Conservation (phyloP, 257 asterid species). For the Plantago major region DNA sequence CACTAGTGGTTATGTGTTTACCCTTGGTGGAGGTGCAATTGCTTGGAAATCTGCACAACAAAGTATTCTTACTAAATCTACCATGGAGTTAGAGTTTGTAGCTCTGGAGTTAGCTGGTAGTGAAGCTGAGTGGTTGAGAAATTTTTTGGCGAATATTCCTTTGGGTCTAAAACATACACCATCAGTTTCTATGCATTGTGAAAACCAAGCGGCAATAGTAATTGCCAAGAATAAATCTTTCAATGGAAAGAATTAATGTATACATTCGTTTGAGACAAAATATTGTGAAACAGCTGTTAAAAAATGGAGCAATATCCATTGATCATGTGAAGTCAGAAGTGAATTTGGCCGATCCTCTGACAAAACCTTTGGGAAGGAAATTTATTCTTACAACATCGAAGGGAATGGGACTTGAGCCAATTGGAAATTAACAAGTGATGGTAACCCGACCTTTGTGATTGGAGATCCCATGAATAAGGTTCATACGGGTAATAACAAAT, state of each 20-base stretch:
- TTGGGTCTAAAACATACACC: background rate
- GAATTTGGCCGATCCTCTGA: constrained; percentile 4
- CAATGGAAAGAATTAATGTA: background rate
- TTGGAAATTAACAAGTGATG: background rate
- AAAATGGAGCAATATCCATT: background rate
- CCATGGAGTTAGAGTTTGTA: constrained; percentile 1
- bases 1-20: constrained; percentile 1
- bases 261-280: background rate
- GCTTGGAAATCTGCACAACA: background rate
- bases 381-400: background rate
- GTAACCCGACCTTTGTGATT: background rate
- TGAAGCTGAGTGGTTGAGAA: background rate
- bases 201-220: background rate
- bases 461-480: too few species aligned
- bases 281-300: background rate
- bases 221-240: background rate
- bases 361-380: background rate
- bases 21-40: background rate
- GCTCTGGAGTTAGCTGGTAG: constrained; percentile 1
- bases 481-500: too few species aligned
- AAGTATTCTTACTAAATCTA: background rate
- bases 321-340: background rate
- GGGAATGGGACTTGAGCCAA: constrained; percentile 3
- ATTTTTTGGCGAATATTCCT: background rate
- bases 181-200: constrained; percentile 2